Base-by-base conservation (phyloP, 345 rosid species). In the Brassica incana region DNA sequence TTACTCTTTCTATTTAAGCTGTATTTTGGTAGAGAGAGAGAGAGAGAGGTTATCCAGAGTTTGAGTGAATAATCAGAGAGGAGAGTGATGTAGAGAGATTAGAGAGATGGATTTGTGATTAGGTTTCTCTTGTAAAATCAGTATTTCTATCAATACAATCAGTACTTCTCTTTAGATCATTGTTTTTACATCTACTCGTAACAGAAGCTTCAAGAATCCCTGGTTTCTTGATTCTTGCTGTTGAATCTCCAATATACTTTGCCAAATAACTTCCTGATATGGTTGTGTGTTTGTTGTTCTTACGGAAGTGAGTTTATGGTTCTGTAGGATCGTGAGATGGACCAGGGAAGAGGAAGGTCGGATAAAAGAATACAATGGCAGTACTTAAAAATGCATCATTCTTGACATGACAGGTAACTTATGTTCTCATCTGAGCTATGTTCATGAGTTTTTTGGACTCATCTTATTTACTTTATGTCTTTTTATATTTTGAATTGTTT, bases 181-280 rank as follows among this genome's bases (percentile, higher is more conserved):
- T 27, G 30, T 27, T 27, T 27, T 2, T 27, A 27, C 30, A 27
- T 27, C 30, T 27, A 27, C 30, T 27, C 30, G 3, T 27, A 27
- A 3, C 25, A 83, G 91, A 88, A 83, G 92, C 98, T 72, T 72
- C 69, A 76, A 87, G 89, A 77, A 87, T 95, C 71, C 89, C 97
- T 71, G 88, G 92, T 0, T 87, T 95, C 73, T 90, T 95, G 65
- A 84, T 95, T 64, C 88, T 95, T 11, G 89, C 92, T 0, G 67
- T 93, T 12, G 98, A 95, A 81, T 88, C 99, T 65, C 97, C 98
- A 10, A 84, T 95, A 59, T 91, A 89, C 87, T 95, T 95, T 11
- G 97, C 95, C 38, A 95, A 27, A 27, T 27, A 27, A 27, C 67
- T 43, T 75, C 68, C 54, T 63, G 77, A 30, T 32, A 64, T 38